Percentiles rank a stretch among this genome's conserved stretches.
These are phyloP conservation scores for Dendrobium catenatum DNA, from an alignment of 106 monocot genomes.

Conservation along the genomic window DNA sequence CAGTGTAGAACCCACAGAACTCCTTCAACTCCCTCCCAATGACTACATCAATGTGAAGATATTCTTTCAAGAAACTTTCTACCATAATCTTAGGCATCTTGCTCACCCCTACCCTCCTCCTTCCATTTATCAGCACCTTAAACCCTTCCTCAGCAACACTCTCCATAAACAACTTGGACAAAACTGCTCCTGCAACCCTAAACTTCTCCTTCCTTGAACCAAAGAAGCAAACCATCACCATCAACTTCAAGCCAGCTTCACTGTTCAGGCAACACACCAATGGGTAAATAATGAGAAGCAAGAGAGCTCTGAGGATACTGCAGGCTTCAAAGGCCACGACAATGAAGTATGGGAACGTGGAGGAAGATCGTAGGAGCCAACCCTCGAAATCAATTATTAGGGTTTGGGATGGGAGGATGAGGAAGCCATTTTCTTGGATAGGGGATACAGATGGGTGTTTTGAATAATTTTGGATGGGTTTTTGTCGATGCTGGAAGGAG, in stretches of 20 bases:
- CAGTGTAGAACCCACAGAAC: slow-evolving; percentile 46
- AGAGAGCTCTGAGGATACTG: slow-evolving; percentile 43
- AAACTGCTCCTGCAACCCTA: slow-evolving; percentile 36
- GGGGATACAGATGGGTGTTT: background rate
- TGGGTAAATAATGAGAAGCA: slow-evolving; percentile 59
- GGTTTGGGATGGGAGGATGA: slow-evolving; percentile 1
- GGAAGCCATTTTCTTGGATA: background rate
- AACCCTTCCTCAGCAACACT: slow-evolving; percentile 55
- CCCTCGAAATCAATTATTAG: slow-evolving; percentile 36
- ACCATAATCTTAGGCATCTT: slow-evolving; percentile 72
- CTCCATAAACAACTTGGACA: slow-evolving; percentile 63
- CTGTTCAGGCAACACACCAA: slow-evolving; percentile 25
- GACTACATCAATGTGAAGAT: slow-evolving; percentile 64
- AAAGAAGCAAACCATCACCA: slow-evolving; percentile 55
- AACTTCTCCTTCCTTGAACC: slow-evolving; percentile 44
- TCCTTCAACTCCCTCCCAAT: slow-evolving; percentile 63
- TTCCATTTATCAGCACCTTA: slow-evolving; percentile 19
- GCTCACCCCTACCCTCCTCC: slow-evolving; percentile 46
- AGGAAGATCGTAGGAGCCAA: slow-evolving; percentile 36
- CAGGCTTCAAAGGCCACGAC: slow-evolving; percentile 71
- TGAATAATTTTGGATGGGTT: no score
- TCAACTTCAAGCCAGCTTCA: slow-evolving; percentile 20
- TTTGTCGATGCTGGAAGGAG: background rate
- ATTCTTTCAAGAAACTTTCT: slow-evolving; percentile 57
- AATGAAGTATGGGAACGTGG: slow-evolving; percentile 84